phyloP scores from a whole-genome alignment of 805 yeast genomes.

The Teunomyces pallodes region DNA sequence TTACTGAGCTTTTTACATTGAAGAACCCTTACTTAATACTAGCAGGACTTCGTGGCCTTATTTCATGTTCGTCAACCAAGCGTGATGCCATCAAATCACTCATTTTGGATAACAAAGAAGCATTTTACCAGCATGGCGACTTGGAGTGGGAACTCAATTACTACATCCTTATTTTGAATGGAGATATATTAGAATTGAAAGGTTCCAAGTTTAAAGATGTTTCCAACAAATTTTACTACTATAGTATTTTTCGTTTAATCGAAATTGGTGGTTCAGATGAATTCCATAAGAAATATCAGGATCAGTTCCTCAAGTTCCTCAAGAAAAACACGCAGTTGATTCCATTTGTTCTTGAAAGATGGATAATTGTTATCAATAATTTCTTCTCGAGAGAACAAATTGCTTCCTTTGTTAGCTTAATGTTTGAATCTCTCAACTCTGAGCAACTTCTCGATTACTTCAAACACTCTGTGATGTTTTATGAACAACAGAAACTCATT shows the following conservation, averaged over 20 bases:
- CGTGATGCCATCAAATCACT: constrained; percentile 11
- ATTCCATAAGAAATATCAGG: constrained; percentile 5
- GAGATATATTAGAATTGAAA: constrained; percentile 13
- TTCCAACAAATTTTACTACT: constrained; percentile 22
- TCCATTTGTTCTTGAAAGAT: constrained; percentile 40
- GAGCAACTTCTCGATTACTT: constrained; percentile 10
- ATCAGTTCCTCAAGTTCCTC: constrained; percentile 13
- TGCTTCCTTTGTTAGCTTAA: constrained; percentile 19
- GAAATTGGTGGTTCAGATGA: constrained; percentile 36
- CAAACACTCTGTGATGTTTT: constrained; percentile 34
- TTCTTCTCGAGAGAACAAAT: constrained; percentile 30
- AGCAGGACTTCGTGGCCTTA: constrained; percentile 40
- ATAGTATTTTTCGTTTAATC: constrained; percentile 47
- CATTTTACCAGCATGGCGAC: constrained; percentile 15
- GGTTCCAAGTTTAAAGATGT: constrained; percentile 2
- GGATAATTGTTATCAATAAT: constrained; percentile 50
- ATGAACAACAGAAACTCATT: constrained; percentile 47
- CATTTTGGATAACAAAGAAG: constrained; percentile 8
- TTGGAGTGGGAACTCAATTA: constrained; percentile 47
- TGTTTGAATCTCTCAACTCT: constrained; percentile 18
- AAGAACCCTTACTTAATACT: constrained; percentile 7
- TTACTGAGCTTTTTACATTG: constrained; percentile 4
- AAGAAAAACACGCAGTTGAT: constrained; percentile 1
- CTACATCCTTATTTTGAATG: constrained; percentile 48
- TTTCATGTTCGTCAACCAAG: constrained; percentile 23